These are phyloP conservation scores for Hypoxylon rickii DNA, from an alignment of 495 filamentous ascomycete genomes.

Conservation along the genomic window DNA sequence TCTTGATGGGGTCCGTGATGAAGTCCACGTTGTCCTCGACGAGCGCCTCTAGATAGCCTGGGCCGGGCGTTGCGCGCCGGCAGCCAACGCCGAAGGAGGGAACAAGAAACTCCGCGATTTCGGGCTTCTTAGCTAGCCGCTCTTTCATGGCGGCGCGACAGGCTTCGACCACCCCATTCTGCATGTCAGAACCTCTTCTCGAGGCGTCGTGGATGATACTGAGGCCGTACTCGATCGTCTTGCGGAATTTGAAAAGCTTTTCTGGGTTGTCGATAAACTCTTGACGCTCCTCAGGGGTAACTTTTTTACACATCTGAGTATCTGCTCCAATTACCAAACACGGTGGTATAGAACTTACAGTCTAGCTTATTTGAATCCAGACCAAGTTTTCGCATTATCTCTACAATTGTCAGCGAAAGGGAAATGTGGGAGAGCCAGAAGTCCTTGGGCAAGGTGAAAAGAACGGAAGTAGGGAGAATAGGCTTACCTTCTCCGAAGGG, in stretches of 20 bases:
- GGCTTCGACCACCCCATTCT: conserved; percentile 23
- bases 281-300: conserved; percentile 42
- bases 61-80: conserved; percentile 72
- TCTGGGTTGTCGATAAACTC: conserved; percentile 39
- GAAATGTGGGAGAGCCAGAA: neutral
- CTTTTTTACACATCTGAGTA: too few relatives aligned
- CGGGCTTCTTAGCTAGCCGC: conserved; percentile 41
- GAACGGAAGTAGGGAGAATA: too few relatives aligned
- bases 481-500: conserved; percentile 45
- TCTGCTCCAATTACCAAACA: too few relatives aligned
- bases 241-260: conserved; percentile 43
- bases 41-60: conserved; percentile 72
- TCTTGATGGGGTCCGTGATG: conserved; percentile 57
- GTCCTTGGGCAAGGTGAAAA: too few relatives aligned
- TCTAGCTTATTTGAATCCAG: conserved; percentile 40
- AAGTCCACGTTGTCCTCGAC: conserved; percentile 65
- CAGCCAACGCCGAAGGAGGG: conserved; percentile 71
- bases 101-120: conserved; percentile 44
- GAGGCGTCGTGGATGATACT: conserved; percentile 46
- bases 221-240: conserved; percentile 46
- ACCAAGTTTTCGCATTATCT: conserved; percentile 45
- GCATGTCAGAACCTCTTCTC: conserved; percentile 40
- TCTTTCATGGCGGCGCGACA: conserved; percentile 42
- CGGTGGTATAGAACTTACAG: conserved; percentile 35
- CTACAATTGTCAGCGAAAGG: conserved; percentile 15